Evolutionary conservation across 2,329 filamentous ascomycete species (phyloP).

Genomic region (Nigrospora oryzae): DNA sequence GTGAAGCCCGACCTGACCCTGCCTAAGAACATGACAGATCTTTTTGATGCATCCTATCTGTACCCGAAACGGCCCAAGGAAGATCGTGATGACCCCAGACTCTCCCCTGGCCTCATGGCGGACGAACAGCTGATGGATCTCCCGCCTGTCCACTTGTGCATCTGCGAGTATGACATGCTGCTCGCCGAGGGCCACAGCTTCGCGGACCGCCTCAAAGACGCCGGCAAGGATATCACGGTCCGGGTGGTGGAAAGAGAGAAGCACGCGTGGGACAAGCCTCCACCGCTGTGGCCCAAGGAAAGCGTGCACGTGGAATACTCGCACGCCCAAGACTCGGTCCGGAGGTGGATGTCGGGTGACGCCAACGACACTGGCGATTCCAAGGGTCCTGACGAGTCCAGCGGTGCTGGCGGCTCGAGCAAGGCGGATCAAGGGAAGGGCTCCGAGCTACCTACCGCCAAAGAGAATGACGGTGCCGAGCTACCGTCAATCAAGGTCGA

Average conservation of each 20-base stretch:
- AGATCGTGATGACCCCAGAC: conserved; percentile 39
- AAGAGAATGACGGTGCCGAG: no score
- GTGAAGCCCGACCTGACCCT: conserved; percentile 48
- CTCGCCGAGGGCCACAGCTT: conserved; percentile 16
- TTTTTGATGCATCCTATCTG: conserved; percentile 56
- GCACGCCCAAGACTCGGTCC: conserved; percentile 31
- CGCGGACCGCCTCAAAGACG: conserved; percentile 9
- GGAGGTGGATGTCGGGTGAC: conserved; percentile 21
- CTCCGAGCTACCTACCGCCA: no score
- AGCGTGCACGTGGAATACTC: conserved; percentile 36
- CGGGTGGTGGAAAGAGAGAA: conserved; percentile 36
- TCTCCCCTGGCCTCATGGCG: conserved; percentile 35
- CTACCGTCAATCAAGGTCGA: no score
- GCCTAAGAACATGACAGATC: conserved; percentile 45
- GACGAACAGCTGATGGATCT: conserved; percentile 12
- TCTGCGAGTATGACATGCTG: conserved; percentile 22
- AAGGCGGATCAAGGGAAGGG: no score
- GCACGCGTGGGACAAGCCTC: conserved; percentile 41
- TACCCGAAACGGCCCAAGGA: conserved; percentile 34
- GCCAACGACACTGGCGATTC: background rate
- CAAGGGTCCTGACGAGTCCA: no score
- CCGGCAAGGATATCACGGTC: conserved; percentile 23
- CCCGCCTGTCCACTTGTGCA: conserved; percentile 15
- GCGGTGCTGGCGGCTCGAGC: no score
- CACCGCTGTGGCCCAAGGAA: conserved; percentile 32